A percentile compares a stretch with the other conserved stretches of the same genome.
These are phyloP conservation scores for Cryptosporidium bovis DNA, from an alignment of 169 alveolate species.

Conservation along the genomic window DNA sequence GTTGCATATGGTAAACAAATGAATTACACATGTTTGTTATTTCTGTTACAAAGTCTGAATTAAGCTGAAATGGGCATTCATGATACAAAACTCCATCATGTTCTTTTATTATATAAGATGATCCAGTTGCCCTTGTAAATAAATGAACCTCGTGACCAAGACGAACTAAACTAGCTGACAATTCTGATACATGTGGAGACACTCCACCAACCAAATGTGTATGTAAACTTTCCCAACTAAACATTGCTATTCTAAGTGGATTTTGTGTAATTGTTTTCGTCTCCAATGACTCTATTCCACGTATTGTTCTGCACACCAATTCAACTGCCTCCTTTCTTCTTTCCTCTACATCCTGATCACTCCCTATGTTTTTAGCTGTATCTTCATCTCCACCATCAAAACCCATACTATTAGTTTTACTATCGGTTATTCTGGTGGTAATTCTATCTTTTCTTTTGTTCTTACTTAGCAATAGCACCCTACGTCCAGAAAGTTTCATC, in stretches of 20 bases:
- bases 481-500: constrained; percentile 14
- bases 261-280: constrained; percentile 55
- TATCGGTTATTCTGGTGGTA: too few species aligned
- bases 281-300: constrained; percentile 65
- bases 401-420: neutral
- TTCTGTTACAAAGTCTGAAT: constrained; percentile 82
- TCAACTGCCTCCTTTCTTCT: constrained; percentile 11
- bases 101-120: constrained; percentile 70
- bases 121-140: constrained; percentile 78
- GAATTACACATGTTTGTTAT: constrained; percentile 83
- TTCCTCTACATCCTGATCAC: neutral
- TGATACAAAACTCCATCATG: constrained; percentile 80
- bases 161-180: constrained; percentile 81
- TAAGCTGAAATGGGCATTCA: constrained; percentile 78
- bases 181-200: constrained; percentile 83
- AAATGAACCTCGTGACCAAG: constrained; percentile 84
- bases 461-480: neutral
- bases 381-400: neutral
- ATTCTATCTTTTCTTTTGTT: neutral
- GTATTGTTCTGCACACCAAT: constrained; percentile 30
- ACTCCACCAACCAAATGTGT: constrained; percentile 83
- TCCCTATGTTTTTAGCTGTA: neutral
- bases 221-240: constrained; percentile 84
- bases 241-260: constrained; percentile 79
- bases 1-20: constrained; percentile 77